Evolutionary conservation across 257 asterid genomes (phyloP), one percentile per base, ranked within the genome.

Genomic region (Apocynum venetum): DNA sequence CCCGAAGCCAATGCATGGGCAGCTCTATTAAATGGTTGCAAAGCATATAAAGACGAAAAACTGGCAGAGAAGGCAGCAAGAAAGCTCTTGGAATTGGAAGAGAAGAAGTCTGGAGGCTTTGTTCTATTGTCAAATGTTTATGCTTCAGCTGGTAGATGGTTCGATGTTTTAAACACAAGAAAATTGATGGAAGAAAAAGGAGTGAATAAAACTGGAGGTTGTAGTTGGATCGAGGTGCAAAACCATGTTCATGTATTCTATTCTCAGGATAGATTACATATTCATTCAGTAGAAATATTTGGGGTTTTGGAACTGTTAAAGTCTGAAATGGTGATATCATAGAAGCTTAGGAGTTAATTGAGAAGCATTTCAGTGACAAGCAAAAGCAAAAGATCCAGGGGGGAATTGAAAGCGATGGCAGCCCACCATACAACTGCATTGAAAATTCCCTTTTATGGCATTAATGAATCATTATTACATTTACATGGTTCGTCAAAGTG

Each of bases 131-230:
- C 98, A 8, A 91, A 89, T 74, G 72, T 86, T 35, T 91, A 91
- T 83, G 98, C 98, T 48, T 87, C 88, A 8, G 86, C 88, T 25
- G 97, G 94, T 64, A 80, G 89, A 80, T 93, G 97, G 98, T 15
- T 47, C 15, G 97, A 91, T 71, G 98, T 84, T 35, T 73, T 82
- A 85, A 85, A 48, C 59, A 86, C 85, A 4, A 90, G 98, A 71
- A 80, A 85, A 31, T 46, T 82, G 82, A 91, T 93, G 97, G 82
- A 82, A 55, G 84, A 83, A 71, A 93, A 80, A 80, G 96, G 96
- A 51, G 70, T 89, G 76, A 88, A 83, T 88, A 90, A 86, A 80
- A 86, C 73, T 69, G 89, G 91, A 43, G 97, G 96, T 10, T 87
- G 91, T 80, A 91, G 98, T 81, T 89, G 91, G 96, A 83, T 92